Conservation (phyloP, 2,329 filamentous ascomycete species). For the Hysterium pulicare region DNA sequence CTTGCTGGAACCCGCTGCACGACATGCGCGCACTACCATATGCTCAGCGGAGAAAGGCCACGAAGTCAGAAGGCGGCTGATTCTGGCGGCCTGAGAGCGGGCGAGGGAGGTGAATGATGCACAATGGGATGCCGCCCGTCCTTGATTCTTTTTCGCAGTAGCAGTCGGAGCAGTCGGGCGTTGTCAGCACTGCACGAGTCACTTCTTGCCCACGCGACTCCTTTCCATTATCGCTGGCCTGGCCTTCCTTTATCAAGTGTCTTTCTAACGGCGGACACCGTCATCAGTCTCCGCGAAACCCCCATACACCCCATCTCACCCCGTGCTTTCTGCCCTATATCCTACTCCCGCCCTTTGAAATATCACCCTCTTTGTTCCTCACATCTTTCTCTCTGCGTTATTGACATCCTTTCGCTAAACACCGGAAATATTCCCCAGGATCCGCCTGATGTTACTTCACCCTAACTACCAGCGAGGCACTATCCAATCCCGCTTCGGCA, state of each 20-base stretch:
- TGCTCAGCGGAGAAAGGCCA: too few species aligned
- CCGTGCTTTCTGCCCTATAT: neutral
- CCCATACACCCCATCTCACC: neutral
- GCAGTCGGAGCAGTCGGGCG: too few species aligned
- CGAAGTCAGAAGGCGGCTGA: too few species aligned
- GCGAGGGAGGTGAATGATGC: too few species aligned
- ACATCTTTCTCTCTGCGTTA: neutral
- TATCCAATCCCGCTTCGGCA: constrained; percentile 32
- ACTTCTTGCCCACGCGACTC: neutral
- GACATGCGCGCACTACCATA: too few species aligned
- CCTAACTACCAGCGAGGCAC: constrained; percentile 16
- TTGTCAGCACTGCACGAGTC: neutral
- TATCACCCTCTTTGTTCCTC: neutral
- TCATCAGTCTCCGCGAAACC: neutral
- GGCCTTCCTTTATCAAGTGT: neutral
- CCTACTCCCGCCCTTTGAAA: too few species aligned
- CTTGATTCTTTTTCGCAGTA: too few species aligned
- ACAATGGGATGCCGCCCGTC: too few species aligned
- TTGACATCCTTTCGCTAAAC: constrained; percentile 13
- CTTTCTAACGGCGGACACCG: neutral
- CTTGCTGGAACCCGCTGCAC: too few species aligned
- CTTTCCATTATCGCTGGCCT: neutral
- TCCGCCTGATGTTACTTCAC: constrained; percentile 22
- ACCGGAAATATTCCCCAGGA: constrained; percentile 21
- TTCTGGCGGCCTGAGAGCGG: too few species aligned